phyloP scores from a whole-genome alignment of 768 basidiomycete species.

The Mycena alexandri region DNA sequence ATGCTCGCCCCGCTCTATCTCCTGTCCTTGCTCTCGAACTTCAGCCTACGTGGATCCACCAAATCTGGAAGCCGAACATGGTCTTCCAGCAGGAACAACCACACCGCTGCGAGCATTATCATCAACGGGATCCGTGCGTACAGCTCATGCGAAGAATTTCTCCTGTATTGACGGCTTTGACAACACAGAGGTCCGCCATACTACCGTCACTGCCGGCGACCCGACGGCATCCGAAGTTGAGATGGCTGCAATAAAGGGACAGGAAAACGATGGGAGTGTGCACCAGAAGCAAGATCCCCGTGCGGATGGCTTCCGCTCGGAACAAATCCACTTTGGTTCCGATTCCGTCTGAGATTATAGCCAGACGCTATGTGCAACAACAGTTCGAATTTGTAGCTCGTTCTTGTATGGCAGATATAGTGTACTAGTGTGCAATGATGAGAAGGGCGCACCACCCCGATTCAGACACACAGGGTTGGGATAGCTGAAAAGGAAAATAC shows the following conservation, averaged over 20 bases:
- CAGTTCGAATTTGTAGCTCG: too few species aligned
- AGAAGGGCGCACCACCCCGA: too few species aligned
- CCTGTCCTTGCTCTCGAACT: constrained; percentile 16
- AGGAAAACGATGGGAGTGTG: too few species aligned
- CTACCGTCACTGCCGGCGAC: not conserved
- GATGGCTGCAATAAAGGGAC: not conserved
- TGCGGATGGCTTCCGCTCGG: too few species aligned
- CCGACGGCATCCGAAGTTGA: not conserved
- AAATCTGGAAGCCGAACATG: constrained; percentile 4
- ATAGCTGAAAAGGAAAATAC: too few species aligned
- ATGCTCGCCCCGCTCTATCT: constrained; percentile 10
- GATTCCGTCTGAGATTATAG: too few species aligned
- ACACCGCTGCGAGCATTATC: not conserved
- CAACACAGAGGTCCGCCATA: not conserved
- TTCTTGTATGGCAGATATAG: too few species aligned
- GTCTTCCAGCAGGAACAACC: constrained; percentile 14
- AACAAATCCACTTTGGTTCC: too few species aligned
- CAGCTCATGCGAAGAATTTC: not conserved
- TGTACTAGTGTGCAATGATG: too few species aligned
- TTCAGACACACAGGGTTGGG: too few species aligned
- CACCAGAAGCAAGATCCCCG: too few species aligned
- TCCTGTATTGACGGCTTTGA: not conserved
- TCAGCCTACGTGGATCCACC: not conserved
- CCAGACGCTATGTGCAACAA: too few species aligned
- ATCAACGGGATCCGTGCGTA: not conserved